Base-by-base conservation (phyloP, 2,329 filamentous ascomycete genomes). In the Cladosporium sp. region DNA sequence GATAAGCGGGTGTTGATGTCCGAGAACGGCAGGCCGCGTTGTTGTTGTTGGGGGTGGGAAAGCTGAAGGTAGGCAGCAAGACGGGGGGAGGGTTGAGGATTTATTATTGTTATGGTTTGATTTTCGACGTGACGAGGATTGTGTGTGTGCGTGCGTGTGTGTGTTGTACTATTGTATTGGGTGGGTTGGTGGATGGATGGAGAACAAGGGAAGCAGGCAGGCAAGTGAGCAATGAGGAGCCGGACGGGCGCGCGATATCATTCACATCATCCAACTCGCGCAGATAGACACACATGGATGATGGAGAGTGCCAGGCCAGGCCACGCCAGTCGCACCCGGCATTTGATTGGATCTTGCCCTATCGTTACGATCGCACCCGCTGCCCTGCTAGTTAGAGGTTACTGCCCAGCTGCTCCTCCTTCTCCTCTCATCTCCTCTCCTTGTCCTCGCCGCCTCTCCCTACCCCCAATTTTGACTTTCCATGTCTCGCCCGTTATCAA, bases 1-100 rank as follows among this genome's bases (percentile, higher is more conserved):
- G 45, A 48, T 48, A 40, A 40, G 43, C 36, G 43, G 19, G 36
- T 22, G 32, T 38, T 48, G 45, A 22, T 22, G 32, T n/a, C 36
- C 35, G 45, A 38, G 16, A 38, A 16, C 36, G 43, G 43, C 43
- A 32, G 35, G 22, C 20, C 19, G 43, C 43, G 45, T 15, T 32
- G 45, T 36, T 33, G 33, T 48, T 7, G 7, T 15, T n/a, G 13
- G 3, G 13, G 32, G 15, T 35, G 30, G n/a, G n/a, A n/a, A n/a
- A n/a, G 30, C 30, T 13, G 30, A 33, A 13, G 12, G 30, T 12
- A 33, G 30, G n/a, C n/a, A 16, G n/a, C 13, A 15, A 16, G 13
- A 16, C 11, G 32, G 32, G 32, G 7, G 12, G 32, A 4, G 9
- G 9, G 5, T 4, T 4, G 32, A 11, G n/a, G 32, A 16, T n/a